Base-by-base conservation (phyloP, 306 rosid genomes). In the Cicer arietinum region DNA sequence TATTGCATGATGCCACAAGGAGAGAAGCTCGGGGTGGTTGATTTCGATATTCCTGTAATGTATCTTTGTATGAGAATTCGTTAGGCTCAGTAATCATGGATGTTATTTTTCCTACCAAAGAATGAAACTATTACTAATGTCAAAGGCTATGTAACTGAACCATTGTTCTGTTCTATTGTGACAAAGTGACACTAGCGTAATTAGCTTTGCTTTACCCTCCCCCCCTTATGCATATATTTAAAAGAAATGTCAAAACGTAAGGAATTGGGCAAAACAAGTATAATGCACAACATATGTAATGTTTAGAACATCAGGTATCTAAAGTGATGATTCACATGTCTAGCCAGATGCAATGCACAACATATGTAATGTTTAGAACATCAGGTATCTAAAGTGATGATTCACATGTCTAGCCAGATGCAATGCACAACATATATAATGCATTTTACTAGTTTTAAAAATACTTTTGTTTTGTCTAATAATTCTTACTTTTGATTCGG, bases 21-120 rank as follows among this genome's bases (percentile, higher is more conserved):
- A 89, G 99, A 79, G 99, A 92, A 85, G 99, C 99, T 80, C 91
- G 99, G 17, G 95, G 97, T 8, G 97, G 95, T 74, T 94, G 79
- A 86, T 69, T 53, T 72, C 6, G 10, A 16, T 45, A 42, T 30
- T 73, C 64, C 11, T 62, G 62, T 30, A 47, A 45, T 62, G 62
- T 25, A 68, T 68, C 66, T 66, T 41, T 50, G 3, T 58, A 14
- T 42, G 69, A 20, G 68, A 72, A n/a, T 62, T 46, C 42, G 35
- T 14, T 62, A 16, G 76, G 60, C 64, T 50, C 63, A 12, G 46
- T 60, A 67, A n/a, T 51, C 54, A 47, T 65, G 60, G 50, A 67
- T 74, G 53, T 57, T 71, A 40, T 69, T 10, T 5, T 68, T 70
- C 44, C 43, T 67, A 14, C 57, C 22, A 20, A 46, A 71, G 63